phyloP scores from a whole-genome alignment of 164 flowering plant species.

The Kalanchoe fedtschenkoi region DNA sequence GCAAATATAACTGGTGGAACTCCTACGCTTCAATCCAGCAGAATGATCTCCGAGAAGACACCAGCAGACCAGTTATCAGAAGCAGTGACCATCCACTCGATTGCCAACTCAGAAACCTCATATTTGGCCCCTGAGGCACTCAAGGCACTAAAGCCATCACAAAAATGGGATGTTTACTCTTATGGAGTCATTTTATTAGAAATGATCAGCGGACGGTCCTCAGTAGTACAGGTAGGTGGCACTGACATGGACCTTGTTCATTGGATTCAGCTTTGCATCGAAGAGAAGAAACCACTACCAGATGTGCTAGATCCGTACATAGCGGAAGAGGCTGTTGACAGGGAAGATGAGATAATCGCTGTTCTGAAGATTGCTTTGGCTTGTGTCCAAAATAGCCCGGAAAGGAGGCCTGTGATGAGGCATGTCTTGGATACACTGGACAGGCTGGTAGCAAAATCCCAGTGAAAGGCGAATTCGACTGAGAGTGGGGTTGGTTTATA shows the following conservation, averaged over 20 bases:
- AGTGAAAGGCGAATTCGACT: too few species aligned
- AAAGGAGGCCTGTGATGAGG: conserved; percentile 83
- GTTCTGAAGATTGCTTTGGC: conserved; percentile 78
- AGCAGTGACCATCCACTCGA: conserved; percentile 17
- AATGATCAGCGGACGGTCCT: conserved; percentile 65
- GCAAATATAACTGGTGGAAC: conserved; percentile 78
- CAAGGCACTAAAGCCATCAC: conserved; percentile 75
- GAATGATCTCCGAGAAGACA: conserved; percentile 38
- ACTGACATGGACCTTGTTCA: conserved; percentile 73
- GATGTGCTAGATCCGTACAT: conserved; percentile 71
- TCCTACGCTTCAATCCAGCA: conserved; percentile 45
- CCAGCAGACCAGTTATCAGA: conserved; percentile 36
- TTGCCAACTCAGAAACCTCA: conserved; percentile 23
- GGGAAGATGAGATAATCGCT: conserved; percentile 70
- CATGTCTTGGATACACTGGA: conserved; percentile 47
- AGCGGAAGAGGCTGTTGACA: conserved; percentile 41
- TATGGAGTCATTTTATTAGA: conserved; percentile 80
- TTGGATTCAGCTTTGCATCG: conserved; percentile 86
- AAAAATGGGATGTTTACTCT: conserved; percentile 95
- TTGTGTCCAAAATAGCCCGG: conserved; percentile 62
- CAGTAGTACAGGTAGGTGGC: conserved; percentile 49
- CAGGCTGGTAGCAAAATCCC: conserved; percentile 19
- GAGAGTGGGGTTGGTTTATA: too few species aligned
- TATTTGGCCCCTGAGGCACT: conserved; percentile 87
- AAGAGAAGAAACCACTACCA: conserved; percentile 71